Evolutionary conservation across 2,329 filamentous ascomycete genomes (phyloP), one percentile per base, ranked within the genome.

Genomic region (Neonectria punicea): DNA sequence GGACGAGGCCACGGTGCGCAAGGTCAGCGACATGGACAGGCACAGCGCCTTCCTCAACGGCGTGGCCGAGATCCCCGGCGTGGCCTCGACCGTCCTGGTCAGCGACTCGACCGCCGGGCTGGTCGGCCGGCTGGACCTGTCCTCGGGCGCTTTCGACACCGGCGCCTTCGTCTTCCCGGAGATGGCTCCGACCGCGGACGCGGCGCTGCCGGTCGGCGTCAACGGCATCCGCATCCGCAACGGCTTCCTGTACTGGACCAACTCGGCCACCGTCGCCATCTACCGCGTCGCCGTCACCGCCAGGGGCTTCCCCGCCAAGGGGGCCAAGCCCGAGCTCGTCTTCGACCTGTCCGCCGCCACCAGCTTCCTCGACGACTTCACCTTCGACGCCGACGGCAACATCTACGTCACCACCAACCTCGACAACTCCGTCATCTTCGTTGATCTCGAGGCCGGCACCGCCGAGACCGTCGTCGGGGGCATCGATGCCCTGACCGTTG

Each of bases 331-430:
- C 1, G 63, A 74, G 28, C 58, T 74, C 20, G 55, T 74, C 13
- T 57, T 62, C 5, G 30, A 72, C 32, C 25, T 74, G 3, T 72
- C 73, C 0, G 51, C 18, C 0, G 13, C 34, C 0, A 50, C 67
- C 11, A 51, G 5, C 2, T 69, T 71, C 11, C 54, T 74, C 4
- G 73, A 74, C 16, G 73, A 74, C 56, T 74, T 74, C 25, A 50
- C 46, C 2, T 67, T 74, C 14, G 70, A 69, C 5, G 11, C 18
- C 1, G 34, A 57, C 0, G 71, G 71, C 0, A 66, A 74, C 18
- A 71, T 74, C 9, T 74, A 70, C 22, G 67, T 46, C 0, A 30
- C 70, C 0, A 73, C 51, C 18, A 74, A 74, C 50, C 58, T 68
- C 30, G 71, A 72, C 16, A 72, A 74, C 56, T 67, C 65, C 0